A percentile compares a stretch with the other conserved stretches of the same genome.
Evolutionary conservation across 1,139 yeast genomes (phyloP).

Genomic region (Pichia sp.): DNA sequence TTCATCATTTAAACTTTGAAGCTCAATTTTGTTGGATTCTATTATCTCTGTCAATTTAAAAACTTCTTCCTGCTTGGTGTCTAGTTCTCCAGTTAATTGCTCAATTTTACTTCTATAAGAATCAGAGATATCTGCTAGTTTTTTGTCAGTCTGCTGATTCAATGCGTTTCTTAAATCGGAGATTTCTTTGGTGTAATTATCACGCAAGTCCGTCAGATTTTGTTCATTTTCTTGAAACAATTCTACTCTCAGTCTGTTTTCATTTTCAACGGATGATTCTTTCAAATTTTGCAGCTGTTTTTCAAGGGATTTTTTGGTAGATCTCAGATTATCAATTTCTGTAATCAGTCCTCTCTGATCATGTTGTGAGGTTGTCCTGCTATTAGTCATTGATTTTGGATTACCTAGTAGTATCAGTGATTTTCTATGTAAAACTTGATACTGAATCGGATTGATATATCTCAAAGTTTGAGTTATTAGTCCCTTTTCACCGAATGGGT

Average conservation of each 20-base stretch:
- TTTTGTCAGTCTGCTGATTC: slow-evolving; percentile 10
- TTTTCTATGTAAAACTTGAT: slow-evolving; percentile 19
- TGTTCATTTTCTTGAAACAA: slow-evolving; percentile 18
- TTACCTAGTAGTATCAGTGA: slow-evolving; percentile 1
- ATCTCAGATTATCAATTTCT: slow-evolving; percentile 18
- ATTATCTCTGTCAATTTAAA: not conserved
- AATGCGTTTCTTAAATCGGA: not conserved
- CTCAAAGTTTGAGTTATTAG: slow-evolving; percentile 37
- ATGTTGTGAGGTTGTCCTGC: slow-evolving; percentile 1
- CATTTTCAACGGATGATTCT: slow-evolving; percentile 16
- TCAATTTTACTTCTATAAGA: slow-evolving; percentile 12
- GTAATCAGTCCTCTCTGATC: slow-evolving; percentile 8
- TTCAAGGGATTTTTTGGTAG: slow-evolving; percentile 14
- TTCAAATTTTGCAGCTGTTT: slow-evolving; percentile 14
- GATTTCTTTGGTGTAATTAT: slow-evolving; percentile 15
- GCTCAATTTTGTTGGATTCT: too few species aligned
- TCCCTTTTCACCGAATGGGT: slow-evolving; percentile 54
- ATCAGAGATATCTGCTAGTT: slow-evolving; percentile 18
- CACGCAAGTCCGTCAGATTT: slow-evolving; percentile 12
- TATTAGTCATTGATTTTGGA: slow-evolving; percentile 1
- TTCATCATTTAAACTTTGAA: too few species aligned
- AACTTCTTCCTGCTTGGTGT: slow-evolving; percentile 8
- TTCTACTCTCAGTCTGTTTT: slow-evolving; percentile 15
- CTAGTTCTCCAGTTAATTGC: slow-evolving; percentile 1
- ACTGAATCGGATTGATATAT: slow-evolving; percentile 30